Percentiles rank a stretch among this genome's conserved stretches.
Evolutionary conservation across 1,284 basidiomycete genomes (phyloP).

Genomic region (Heterobasidion parviporum): DNA sequence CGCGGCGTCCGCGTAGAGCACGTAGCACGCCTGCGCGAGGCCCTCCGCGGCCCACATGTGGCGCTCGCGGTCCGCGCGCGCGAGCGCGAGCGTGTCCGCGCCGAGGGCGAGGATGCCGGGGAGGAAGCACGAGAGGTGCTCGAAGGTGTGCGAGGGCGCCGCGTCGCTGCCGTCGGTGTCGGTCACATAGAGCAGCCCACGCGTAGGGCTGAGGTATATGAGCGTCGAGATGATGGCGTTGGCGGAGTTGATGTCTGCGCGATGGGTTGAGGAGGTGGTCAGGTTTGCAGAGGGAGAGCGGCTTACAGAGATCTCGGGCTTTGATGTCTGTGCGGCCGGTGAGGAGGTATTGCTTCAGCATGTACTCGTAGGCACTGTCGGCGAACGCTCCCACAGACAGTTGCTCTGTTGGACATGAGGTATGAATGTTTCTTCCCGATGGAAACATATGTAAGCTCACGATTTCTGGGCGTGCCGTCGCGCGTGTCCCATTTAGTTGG

Average conservation of each 20-base stretch:
- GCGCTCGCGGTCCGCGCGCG: slow-evolving; percentile 28
- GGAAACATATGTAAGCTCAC: slow-evolving; percentile 20
- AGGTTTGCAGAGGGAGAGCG: not conserved
- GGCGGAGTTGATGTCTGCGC: slow-evolving; percentile 52
- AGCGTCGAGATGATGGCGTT: slow-evolving; percentile 56
- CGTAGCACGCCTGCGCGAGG: slow-evolving; percentile 58
- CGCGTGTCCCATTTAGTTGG: slow-evolving; percentile 42
- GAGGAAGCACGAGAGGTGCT: slow-evolving; percentile 75
- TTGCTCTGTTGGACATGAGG: not conserved
- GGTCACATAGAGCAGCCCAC: slow-evolving; percentile 65
- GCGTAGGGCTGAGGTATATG: slow-evolving; percentile 56
- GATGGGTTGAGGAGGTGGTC: not conserved
- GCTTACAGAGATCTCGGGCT: slow-evolving; percentile 54
- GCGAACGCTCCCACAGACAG: slow-evolving; percentile 56
- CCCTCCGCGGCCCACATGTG: slow-evolving; percentile 65
- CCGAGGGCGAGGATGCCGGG: slow-evolving; percentile 73
- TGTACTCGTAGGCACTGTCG: slow-evolving; percentile 71
- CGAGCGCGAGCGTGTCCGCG: slow-evolving; percentile 44
- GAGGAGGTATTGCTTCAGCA: slow-evolving; percentile 65
- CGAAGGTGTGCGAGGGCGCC: slow-evolving; percentile 44
- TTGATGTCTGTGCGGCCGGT: slow-evolving; percentile 49
- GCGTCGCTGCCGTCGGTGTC: slow-evolving; percentile 29
- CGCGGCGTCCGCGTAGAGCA: slow-evolving; percentile 54
- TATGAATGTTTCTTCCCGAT: not conserved
- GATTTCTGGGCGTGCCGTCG: slow-evolving; percentile 28